A percentile compares a stretch with the other conserved stretches of the same genome.
phyloP scores from a whole-genome alignment of 1,284 basidiomycete genomes.

The Boletus albobrunnescens region DNA sequence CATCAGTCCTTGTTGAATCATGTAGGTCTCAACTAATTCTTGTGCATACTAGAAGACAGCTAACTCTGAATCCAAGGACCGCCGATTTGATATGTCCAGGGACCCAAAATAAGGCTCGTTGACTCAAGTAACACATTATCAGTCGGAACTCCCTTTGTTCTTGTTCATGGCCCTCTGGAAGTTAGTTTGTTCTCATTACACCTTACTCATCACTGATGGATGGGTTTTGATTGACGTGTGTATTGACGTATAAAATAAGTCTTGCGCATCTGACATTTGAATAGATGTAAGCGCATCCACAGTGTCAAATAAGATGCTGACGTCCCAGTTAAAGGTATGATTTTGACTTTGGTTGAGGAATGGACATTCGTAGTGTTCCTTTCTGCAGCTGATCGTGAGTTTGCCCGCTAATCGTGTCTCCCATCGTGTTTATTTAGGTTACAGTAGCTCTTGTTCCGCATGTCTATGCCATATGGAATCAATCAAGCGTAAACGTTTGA shows the following conservation, averaged over 20 bases:
- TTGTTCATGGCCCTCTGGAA: background rate
- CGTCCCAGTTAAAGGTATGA: too few species aligned
- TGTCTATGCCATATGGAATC: conserved; percentile 13
- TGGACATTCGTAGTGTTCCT: background rate
- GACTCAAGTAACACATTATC: background rate
- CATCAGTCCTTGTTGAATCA: conserved; percentile 4
- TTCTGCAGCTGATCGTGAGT: background rate
- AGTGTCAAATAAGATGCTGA: too few species aligned
- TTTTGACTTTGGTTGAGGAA: background rate
- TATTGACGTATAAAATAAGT: background rate
- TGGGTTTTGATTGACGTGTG: background rate
- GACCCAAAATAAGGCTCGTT: rapidly evolving
- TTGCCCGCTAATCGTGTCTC: background rate
- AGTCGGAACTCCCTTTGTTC: background rate
- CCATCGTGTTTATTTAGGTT: background rate
- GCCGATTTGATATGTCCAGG: conserved; percentile 4
- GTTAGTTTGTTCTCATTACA: background rate
- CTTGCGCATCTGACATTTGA: background rate
- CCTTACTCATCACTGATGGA: background rate
- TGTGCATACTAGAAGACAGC: too few species aligned
- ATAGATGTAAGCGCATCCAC: background rate
- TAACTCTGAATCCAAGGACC: background rate
- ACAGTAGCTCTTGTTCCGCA: conserved; percentile 5
- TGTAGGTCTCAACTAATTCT: conserved; percentile 4
- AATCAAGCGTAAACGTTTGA: conserved; percentile 45